These are phyloP conservation scores for Candida pseudoviswanathii DNA, from an alignment of 1,139 yeast genomes.

Conservation along the genomic window DNA sequence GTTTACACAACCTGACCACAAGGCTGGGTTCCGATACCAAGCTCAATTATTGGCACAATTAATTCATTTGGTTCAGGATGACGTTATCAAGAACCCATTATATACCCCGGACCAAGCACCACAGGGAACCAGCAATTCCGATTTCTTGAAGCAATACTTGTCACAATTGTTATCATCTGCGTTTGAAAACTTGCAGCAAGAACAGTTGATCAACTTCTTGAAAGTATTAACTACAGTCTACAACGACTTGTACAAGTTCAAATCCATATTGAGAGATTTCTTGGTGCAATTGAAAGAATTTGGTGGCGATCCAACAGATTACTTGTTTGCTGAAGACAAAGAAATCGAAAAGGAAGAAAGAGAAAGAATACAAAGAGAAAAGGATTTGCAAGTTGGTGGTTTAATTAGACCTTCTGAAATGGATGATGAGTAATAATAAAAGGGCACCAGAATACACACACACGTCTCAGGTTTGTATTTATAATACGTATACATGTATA, in stretches of 20 bases:
- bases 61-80: conserved; percentile 79
- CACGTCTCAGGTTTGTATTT: not conserved
- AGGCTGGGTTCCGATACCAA: conserved; percentile 92
- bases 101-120: conserved; percentile 77
- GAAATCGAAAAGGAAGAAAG: conserved; percentile 76
- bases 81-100: conserved; percentile 73
- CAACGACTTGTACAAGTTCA: conserved; percentile 74
- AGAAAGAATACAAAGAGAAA: conserved; percentile 70
- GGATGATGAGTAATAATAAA: conserved; percentile 54
- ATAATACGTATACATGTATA: not conserved
- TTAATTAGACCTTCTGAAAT: conserved; percentile 94
- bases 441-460: not conserved
- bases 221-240: conserved; percentile 74
- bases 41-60: conserved; percentile 81
- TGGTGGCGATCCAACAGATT: conserved; percentile 94
- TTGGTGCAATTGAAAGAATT: conserved; percentile 92
- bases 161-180: conserved; percentile 82
- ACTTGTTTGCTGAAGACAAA: conserved; percentile 91
- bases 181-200: conserved; percentile 85
- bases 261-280: conserved; percentile 90
- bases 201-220: conserved; percentile 80
- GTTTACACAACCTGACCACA: conserved; percentile 95
- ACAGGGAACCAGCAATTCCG: conserved; percentile 79
- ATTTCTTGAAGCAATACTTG: conserved; percentile 77
- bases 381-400: conserved; percentile 89